A percentile compares a stretch with the other conserved stretches of the same genome.
These are phyloP conservation scores for Pythium biforme DNA, from an alignment of 352 stramenopile species.

Conservation along the genomic window DNA sequence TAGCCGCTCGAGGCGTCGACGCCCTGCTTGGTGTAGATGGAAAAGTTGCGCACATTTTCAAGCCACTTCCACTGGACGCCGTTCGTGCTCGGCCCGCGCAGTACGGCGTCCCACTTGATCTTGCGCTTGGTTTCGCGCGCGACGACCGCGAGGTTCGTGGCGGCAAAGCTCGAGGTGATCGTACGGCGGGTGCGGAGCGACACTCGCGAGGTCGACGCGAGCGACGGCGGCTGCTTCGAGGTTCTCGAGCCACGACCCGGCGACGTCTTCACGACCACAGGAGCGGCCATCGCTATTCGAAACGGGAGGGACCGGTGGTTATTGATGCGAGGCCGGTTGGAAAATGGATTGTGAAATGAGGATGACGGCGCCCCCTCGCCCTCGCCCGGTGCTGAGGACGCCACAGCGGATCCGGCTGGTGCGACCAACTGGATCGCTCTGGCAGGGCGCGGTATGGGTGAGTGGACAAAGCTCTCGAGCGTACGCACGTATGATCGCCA, in stretches of 20 bases:
- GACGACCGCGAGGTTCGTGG: constrained; percentile 3
- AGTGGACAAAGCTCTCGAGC: too few relatives aligned
- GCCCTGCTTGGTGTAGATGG: constrained; percentile 18
- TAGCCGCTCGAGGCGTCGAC: neutral
- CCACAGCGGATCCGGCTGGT: too few relatives aligned
- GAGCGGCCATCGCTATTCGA: neutral
- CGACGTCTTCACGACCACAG: neutral
- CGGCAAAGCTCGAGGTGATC: constrained; percentile 5
- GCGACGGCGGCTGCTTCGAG: neutral
- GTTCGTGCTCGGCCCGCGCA: neutral
- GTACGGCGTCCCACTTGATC: constrained; percentile 23
- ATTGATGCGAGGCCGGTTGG: too few relatives aligned
- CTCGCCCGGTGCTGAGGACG: too few relatives aligned
- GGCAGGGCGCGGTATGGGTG: too few relatives aligned
- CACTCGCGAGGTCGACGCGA: neutral
- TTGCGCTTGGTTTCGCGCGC: constrained; percentile 17
- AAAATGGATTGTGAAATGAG: too few relatives aligned
- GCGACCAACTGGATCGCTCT: too few relatives aligned
- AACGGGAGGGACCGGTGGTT: too few relatives aligned
- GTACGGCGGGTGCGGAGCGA: neutral
- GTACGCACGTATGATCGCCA: too few relatives aligned
- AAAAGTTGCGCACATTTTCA: constrained; percentile 17
- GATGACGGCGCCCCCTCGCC: too few relatives aligned
- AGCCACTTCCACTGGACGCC: constrained; percentile 23
- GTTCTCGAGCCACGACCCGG: neutral